These are phyloP conservation scores for Syzygium grande DNA, from an alignment of 345 rosid genomes.

Conservation along the genomic window DNA sequence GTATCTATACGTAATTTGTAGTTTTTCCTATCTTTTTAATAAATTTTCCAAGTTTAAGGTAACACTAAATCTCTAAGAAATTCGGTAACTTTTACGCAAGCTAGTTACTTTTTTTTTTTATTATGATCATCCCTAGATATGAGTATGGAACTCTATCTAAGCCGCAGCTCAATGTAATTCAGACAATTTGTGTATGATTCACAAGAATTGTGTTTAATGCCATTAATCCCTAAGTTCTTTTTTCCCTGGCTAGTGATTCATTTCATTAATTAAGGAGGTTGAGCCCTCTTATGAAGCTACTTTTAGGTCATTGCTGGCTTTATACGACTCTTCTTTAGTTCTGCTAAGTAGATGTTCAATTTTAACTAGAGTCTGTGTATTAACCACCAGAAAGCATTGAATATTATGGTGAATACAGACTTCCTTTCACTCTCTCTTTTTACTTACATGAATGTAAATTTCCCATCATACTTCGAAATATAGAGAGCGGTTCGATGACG, in stretches of 20 bases:
- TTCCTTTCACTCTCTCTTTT: not conserved
- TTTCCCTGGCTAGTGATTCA: not conserved
- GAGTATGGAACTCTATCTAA: not conserved
- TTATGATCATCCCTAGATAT: accelerated
- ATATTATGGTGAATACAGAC: too few species aligned
- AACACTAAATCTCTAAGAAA: too few species aligned
- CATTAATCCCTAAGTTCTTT: not conserved
- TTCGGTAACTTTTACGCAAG: not conserved
- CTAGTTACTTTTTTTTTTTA: too few species aligned
- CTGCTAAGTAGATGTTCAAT: too few species aligned
- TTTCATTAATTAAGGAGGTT: not conserved
- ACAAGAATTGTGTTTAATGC: too few species aligned
- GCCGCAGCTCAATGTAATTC: not conserved
- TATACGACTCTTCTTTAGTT: accelerated
- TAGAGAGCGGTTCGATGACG: accelerated
- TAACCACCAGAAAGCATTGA: too few species aligned
- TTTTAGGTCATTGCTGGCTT: not conserved
- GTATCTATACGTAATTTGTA: accelerated
- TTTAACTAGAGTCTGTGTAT: too few species aligned
- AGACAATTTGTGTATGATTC: too few species aligned
- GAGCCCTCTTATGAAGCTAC: not conserved
- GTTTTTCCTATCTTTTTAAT: too few species aligned
- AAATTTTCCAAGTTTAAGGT: not conserved
- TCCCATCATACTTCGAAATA: not conserved
- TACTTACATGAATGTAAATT: not conserved